A percentile compares a stretch with the other conserved stretches of the same genome.
Evolutionary conservation across 75 land plant genomes (phyloP).

Genomic region (Sequoia sempervirens): DNA sequence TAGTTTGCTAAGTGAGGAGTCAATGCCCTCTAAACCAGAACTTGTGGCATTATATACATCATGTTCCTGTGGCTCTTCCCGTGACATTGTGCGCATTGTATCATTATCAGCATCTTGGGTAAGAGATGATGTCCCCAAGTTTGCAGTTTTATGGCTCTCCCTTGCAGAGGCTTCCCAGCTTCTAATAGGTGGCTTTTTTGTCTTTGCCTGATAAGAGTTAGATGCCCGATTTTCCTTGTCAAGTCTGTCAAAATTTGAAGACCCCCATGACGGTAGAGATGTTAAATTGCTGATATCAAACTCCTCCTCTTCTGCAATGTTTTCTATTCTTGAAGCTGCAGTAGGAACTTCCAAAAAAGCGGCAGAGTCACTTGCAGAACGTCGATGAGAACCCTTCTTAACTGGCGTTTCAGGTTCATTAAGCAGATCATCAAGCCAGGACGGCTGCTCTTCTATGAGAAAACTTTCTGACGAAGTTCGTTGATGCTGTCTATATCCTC

Average conservation of each 20-base stretch:
- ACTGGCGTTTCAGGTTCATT: slow-evolving; percentile 74
- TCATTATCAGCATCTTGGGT: slow-evolving; percentile 19
- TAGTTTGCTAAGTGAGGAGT: slow-evolving; percentile 13
- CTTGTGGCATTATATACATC: slow-evolving; percentile 14
- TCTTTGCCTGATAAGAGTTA: slow-evolving; percentile 12
- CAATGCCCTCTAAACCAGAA: slow-evolving; percentile 22
- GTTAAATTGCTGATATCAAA: slow-evolving; percentile 17
- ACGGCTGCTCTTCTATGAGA: slow-evolving; percentile 69
- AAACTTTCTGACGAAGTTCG: slow-evolving; percentile 84
- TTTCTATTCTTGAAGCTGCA: slow-evolving; percentile 29
- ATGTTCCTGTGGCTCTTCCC: slow-evolving; percentile 22
- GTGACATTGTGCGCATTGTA: slow-evolving; percentile 18
- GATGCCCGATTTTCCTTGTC: slow-evolving; percentile 38
- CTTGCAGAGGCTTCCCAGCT: slow-evolving; percentile 29
- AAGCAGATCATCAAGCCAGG: slow-evolving; percentile 88
- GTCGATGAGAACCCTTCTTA: slow-evolving; percentile 62
- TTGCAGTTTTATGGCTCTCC: slow-evolving; percentile 13
- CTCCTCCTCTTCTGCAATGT: slow-evolving; percentile 37
- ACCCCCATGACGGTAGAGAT: slow-evolving; percentile 30
- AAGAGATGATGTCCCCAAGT: slow-evolving; percentile 2
- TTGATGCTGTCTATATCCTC: slow-evolving; percentile 40
- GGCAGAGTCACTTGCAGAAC: slow-evolving; percentile 86
- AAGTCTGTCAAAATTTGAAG: slow-evolving; percentile 26
- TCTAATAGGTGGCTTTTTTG: slow-evolving; percentile 16
- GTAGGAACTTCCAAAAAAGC: slow-evolving; percentile 56